Evolutionary conservation across 2,329 filamentous ascomycete genomes (phyloP).

Genomic region (Nemania sp.): DNA sequence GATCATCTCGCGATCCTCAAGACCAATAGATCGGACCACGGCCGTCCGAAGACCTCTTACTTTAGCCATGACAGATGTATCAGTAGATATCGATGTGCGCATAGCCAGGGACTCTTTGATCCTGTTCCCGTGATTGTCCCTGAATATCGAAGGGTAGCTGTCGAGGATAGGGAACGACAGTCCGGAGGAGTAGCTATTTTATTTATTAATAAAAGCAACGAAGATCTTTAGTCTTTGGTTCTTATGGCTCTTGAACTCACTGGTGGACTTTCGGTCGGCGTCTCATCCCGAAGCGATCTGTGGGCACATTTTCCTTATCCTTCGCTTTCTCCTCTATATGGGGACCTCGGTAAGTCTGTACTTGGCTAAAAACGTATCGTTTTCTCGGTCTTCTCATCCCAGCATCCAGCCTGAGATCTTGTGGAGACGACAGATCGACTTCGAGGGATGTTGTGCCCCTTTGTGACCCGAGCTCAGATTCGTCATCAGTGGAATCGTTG

Average conservation of each 20-base stretch:
- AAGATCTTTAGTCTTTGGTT: not conserved
- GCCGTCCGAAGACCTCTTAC: slow-evolving; percentile 69
- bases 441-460: slow-evolving; percentile 44
- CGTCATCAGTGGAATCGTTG: slow-evolving; percentile 40
- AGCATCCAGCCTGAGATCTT: slow-evolving; percentile 41
- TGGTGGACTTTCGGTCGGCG: slow-evolving; percentile 39
- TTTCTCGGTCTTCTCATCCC: slow-evolving; percentile 34
- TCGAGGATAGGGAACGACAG: slow-evolving; percentile 78
- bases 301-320: slow-evolving; percentile 30
- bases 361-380: slow-evolving; percentile 50
- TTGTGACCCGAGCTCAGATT: slow-evolving; percentile 34
- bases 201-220: slow-evolving; percentile 8
- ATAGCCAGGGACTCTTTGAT: slow-evolving; percentile 52
- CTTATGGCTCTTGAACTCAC: slow-evolving; percentile 30
- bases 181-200: slow-evolving; percentile 52
- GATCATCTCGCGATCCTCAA: slow-evolving; percentile 85
- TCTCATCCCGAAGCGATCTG: slow-evolving; percentile 23
- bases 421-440: slow-evolving; percentile 47
- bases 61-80: slow-evolving; percentile 70
- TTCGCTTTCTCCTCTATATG: slow-evolving; percentile 35
- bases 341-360: slow-evolving; percentile 42
- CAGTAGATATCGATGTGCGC: slow-evolving; percentile 70
- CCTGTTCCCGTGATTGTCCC: slow-evolving; percentile 45
- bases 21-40: slow-evolving; percentile 63
- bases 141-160: slow-evolving; percentile 81